A percentile compares a stretch with the other conserved stretches of the same genome.
phyloP scores from a whole-genome alignment of 176 grass and related monocot species.

The Ananas comosus region DNA sequence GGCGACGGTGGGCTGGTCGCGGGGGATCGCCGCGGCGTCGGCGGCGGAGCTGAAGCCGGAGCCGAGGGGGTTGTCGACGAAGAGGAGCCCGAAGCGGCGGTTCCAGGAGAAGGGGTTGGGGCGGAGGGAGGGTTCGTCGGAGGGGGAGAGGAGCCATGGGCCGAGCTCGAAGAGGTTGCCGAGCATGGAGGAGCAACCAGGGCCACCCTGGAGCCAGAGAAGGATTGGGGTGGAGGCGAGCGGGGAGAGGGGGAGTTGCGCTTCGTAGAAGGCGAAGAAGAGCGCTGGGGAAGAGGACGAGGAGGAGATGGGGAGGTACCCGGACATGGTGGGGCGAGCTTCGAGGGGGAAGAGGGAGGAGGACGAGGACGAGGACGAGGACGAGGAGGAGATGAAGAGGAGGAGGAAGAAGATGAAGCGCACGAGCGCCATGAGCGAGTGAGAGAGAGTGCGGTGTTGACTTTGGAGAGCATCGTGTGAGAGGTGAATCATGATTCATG shows the following conservation, averaged over 20 bases:
- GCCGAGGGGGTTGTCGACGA: slow-evolving; percentile 72
- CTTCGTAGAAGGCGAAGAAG: slow-evolving; percentile 67
- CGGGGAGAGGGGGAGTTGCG: slow-evolving; percentile 34
- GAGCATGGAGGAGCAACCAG: slow-evolving; percentile 50
- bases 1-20: slow-evolving; percentile 40
- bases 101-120: slow-evolving; percentile 46
- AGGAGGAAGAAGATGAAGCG: background rate
- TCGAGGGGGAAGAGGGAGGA: slow-evolving; percentile 23
- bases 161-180: slow-evolving; percentile 63
- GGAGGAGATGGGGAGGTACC: slow-evolving; percentile 33
- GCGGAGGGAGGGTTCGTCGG: slow-evolving; percentile 25
- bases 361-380: background rate
- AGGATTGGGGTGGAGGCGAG: slow-evolving; percentile 33
- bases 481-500: background rate
- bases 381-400: background rate
- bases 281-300: slow-evolving; percentile 34
- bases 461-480: background rate
- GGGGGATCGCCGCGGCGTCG: slow-evolving; percentile 30
- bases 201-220: slow-evolving; percentile 60
- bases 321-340: slow-evolving; percentile 45
- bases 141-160: slow-evolving; percentile 36
- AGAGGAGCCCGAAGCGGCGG: slow-evolving; percentile 52
- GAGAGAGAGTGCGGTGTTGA: background rate
- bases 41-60: slow-evolving; percentile 48
- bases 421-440: background rate